phyloP scores from a whole-genome alignment of 1,139 yeast species.

The Geotrichum macrosporum region DNA sequence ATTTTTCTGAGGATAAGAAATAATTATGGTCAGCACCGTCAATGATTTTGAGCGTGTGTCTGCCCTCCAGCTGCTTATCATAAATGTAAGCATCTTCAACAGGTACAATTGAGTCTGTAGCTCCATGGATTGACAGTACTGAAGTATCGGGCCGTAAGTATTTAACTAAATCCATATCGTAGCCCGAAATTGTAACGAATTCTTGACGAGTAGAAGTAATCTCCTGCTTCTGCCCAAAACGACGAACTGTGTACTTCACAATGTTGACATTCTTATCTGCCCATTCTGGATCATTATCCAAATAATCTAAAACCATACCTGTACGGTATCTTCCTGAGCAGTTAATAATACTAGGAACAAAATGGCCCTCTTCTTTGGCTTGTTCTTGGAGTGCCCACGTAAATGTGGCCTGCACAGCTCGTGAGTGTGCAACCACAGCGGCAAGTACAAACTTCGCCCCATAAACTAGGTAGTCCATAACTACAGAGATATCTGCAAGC shows the following conservation, averaged over 20 bases:
- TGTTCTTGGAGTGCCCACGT: slow-evolving; percentile 58
- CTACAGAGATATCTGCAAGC: slow-evolving; percentile 55
- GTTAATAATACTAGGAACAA: slow-evolving; percentile 64
- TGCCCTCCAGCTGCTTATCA: slow-evolving; percentile 54
- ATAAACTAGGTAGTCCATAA: slow-evolving; percentile 41
- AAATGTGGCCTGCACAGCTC: slow-evolving; percentile 78
- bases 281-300: slow-evolving; percentile 21
- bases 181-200: slow-evolving; percentile 49
- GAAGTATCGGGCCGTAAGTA: slow-evolving; percentile 45
- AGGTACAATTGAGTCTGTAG: slow-evolving; percentile 62
- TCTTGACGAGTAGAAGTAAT: slow-evolving; percentile 51
- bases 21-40: slow-evolving; percentile 78
- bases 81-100: slow-evolving; percentile 55
- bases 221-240: slow-evolving; percentile 49
- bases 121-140: slow-evolving; percentile 69
- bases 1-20: slow-evolving; percentile 29
- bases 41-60: slow-evolving; percentile 57
- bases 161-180: slow-evolving; percentile 46
- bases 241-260: slow-evolving; percentile 37
- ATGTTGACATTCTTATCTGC: slow-evolving; percentile 37
- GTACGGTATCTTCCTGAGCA: slow-evolving; percentile 60
- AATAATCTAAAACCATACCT: slow-evolving; percentile 37
- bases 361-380: slow-evolving; percentile 30
- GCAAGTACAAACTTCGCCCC: slow-evolving; percentile 40
- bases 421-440: slow-evolving; percentile 64